Evolutionary conservation across 179 eudicot species (phyloP).

Genomic region (Spergularia azorica): DNA sequence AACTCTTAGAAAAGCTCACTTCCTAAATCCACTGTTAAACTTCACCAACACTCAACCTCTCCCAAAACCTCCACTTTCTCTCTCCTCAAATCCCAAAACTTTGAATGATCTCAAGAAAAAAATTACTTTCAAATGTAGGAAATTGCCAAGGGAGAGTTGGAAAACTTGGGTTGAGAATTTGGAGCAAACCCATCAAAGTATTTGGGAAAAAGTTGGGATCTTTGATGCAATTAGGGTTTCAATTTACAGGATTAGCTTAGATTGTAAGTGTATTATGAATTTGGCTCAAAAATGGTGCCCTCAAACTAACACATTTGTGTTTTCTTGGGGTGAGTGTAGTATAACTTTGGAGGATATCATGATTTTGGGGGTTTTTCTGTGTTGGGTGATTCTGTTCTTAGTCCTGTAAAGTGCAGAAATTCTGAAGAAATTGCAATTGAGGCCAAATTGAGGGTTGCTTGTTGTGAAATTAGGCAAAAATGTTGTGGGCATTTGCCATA

Average conservation of each 20-base stretch:
- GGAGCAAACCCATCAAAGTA: background rate
- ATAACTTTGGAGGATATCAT: conserved; percentile 40
- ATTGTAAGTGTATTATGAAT: conserved; percentile 23
- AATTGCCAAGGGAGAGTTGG: background rate
- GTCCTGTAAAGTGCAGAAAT: background rate
- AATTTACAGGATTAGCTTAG: background rate
- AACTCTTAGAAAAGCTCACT: conserved; percentile 20
- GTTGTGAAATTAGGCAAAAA: background rate
- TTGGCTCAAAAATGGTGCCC: conserved; percentile 34
- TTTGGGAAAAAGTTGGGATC: conserved; percentile 33
- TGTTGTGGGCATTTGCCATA: background rate
- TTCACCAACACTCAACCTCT: background rate
- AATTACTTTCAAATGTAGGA: background rate
- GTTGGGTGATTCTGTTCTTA: conserved; percentile 20
- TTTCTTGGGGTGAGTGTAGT: conserved; percentile 41
- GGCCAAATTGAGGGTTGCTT: background rate
- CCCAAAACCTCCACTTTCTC: background rate
- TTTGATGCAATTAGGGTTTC: conserved; percentile 31
- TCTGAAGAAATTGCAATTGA: background rate
- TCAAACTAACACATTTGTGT: conserved; percentile 36
- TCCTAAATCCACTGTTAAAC: background rate
- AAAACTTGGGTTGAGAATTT: conserved; percentile 26
- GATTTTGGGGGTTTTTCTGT: conserved; percentile 34
- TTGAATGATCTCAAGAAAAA: background rate
- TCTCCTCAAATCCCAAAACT: background rate